Conservation (phyloP, 2,329 filamentous ascomycete genomes). For the Paraphaeosphaeria sporulosa region DNA sequence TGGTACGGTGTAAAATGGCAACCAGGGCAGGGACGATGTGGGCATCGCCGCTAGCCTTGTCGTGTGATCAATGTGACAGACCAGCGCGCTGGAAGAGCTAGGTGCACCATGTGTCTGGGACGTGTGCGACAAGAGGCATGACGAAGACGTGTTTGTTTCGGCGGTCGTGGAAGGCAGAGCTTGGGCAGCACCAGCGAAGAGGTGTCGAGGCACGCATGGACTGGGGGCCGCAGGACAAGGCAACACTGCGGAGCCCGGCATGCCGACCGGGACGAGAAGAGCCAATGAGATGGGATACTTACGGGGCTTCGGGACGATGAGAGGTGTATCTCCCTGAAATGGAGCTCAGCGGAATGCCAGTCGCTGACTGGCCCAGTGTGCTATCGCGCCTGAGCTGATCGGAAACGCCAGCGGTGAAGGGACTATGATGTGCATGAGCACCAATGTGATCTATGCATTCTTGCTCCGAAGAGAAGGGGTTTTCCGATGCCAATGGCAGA, state of each 20-base stretch:
- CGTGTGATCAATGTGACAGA: conserved; percentile 56
- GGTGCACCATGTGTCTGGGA: conserved; percentile 48
- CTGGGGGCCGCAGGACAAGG: conserved; percentile 46
- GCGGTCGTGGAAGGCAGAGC: conserved; percentile 45
- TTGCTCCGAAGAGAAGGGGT: conserved; percentile 54
- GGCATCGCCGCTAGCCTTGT: conserved; percentile 49
- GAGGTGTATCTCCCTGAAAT: conserved; percentile 59
- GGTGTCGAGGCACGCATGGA: conserved; percentile 42
- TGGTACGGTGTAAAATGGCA: conserved; percentile 51
- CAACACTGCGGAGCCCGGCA: conserved; percentile 46
- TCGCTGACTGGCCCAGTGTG: conserved; percentile 55
- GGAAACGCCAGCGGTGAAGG: conserved; percentile 53
- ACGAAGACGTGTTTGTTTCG: conserved; percentile 52
- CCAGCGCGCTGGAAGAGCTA: conserved; percentile 48
- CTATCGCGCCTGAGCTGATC: conserved; percentile 61
- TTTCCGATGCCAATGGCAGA: conserved; percentile 52
- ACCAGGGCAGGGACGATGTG: conserved; percentile 46
- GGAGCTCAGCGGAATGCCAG: conserved; percentile 56
- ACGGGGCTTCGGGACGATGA: conserved; percentile 63
- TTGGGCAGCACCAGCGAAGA: conserved; percentile 47
- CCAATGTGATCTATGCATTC: conserved; percentile 56
- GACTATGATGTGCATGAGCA: conserved; percentile 55
- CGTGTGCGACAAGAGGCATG: conserved; percentile 47
- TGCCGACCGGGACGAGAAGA: conserved; percentile 38
- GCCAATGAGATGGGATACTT: conserved; percentile 52